Base-by-base conservation (phyloP, 345 rosid species). In the Leavenworthia alabamica region DNA sequence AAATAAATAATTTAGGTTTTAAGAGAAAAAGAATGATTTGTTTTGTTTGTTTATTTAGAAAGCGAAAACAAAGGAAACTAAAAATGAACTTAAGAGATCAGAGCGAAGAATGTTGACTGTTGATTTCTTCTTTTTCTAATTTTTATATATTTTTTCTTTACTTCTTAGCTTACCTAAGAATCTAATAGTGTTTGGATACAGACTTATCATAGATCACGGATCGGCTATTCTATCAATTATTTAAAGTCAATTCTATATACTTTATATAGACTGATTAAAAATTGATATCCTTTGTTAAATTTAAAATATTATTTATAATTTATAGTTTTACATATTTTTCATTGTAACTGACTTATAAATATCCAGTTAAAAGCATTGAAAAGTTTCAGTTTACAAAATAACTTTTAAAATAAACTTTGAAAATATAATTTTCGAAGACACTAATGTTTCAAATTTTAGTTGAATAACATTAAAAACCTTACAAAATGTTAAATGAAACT, bases 81-180 rank as follows among this genome's bases (percentile, higher is more conserved):
- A 51, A 49, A 23, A 23, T 60, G 60, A 43, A 4, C 53, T 42
- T 59, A 2, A 2, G 61, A 68, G 54, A 59, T 49, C 45, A 37
- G 55, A 29, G 60, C 65, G 26, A 71, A 49, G 26, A 71, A 49
- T 70, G 69, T 70, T 70, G 74, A 70, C 58, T 23, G 64, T 48
- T 71, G 46, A 48, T 48, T 64, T 56, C 37, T 71, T 56, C 10
- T 22, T 49, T 37, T 64, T 56, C 37, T 71, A 40, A 6, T 20
- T 49, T 36, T 9, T 13, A 41, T 36, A 47, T 49, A 35, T 62
- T 27, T 54, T 45, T 2, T 27, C 7, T 39, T 39, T 39, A 24
- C 16, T 52, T 19, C 9, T 36, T 52, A 13, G 23, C 20, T 68
- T 41, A 17, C 20, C 40, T 24, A 36, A n/a, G 16, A 26, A 8